phyloP scores from a whole-genome alignment of 306 rosid genomes.

The Vicia villosa region DNA sequence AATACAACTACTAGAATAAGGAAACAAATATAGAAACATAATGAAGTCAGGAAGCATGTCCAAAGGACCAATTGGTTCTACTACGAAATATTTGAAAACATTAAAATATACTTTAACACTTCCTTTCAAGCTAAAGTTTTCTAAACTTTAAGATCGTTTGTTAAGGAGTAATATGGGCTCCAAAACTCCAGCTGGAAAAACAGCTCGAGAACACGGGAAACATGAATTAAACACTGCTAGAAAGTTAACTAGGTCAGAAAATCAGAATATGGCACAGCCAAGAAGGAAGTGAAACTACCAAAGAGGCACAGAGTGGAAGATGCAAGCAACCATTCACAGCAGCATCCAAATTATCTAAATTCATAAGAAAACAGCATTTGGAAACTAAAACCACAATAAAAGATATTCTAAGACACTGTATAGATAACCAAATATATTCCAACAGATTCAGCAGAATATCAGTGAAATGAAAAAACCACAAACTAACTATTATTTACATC shows the following conservation, averaged over 20 bases:
- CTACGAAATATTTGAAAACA: neutral
- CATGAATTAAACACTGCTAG: neutral
- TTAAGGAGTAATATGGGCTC: neutral
- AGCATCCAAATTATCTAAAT: neutral
- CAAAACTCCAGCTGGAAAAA: neutral
- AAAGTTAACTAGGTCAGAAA: neutral
- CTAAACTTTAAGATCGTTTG: constrained; percentile 2
- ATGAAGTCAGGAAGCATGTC: neutral
- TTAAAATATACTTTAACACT: neutral
- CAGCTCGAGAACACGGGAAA: neutral
- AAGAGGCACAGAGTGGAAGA: neutral
- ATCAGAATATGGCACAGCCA: neutral
- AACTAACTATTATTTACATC: neutral
- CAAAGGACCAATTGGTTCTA: constrained; percentile 2
- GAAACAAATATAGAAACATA: constrained; percentile 8
- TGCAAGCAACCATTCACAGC: constrained; percentile 9
- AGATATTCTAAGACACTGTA: constrained; percentile 4
- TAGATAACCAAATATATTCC: constrained; percentile 1
- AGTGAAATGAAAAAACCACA: constrained; percentile 4
- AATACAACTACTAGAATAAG: constrained; percentile 1
- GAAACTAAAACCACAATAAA: constrained; percentile 1
- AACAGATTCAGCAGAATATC: neutral
- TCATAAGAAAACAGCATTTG: neutral
- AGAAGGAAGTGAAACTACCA: neutral
- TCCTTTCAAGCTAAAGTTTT: neutral